Base-by-base conservation (phyloP, 257 asterid genomes). In the Echites panduratus region DNA sequence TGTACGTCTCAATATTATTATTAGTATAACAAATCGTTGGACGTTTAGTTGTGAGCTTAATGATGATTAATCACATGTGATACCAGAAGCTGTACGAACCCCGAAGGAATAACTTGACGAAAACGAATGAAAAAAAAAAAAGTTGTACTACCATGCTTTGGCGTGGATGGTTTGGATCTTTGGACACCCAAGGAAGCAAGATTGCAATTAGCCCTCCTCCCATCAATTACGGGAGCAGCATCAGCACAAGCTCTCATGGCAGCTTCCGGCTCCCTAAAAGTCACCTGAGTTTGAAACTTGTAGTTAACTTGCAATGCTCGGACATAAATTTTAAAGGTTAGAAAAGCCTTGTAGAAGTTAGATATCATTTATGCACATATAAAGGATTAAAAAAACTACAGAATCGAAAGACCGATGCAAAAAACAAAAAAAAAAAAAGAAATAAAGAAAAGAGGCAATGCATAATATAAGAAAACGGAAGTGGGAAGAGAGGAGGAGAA, bases 141-240 rank as follows among this genome's bases (percentile, higher is more conserved):
- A 27, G 49, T 44, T 17, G 32, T 10, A 9, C 7, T 81, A 89
- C 91, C 93, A 79, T 89, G 89, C 71, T 91, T 94, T 9, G 97
- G 97, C 38, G 97, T 87, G 65, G 97, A 88, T 32, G 97, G 97
- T 78, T 94, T 94, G 62, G 99, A 94, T 91, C 95, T 82, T 53
- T 91, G 96, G 85, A 89, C 95, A 20, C 98, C 98, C 84, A 94
- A 78, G 68, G 98, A 94, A 59, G 97, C 98, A 48, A 94, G 97
- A 80, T 94, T 94, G 86, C 98, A 94, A 79, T 94, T 94, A 66
- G 97, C 98, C 76, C 97, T 88, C 84, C 99, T 87, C 9, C 99
- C 99, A 77, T 94, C 99, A 66, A 94, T 94, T 75, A 94, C 93
- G 1, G 99, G 99, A 73, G 96, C 86, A 7, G 99, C 90, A 79